A percentile compares a stretch with the other conserved stretches of the same genome.
phyloP scores from a whole-genome alignment of 371 early-diverging fungal genomes.

The Batrachochytrium dendrobatidis region DNA sequence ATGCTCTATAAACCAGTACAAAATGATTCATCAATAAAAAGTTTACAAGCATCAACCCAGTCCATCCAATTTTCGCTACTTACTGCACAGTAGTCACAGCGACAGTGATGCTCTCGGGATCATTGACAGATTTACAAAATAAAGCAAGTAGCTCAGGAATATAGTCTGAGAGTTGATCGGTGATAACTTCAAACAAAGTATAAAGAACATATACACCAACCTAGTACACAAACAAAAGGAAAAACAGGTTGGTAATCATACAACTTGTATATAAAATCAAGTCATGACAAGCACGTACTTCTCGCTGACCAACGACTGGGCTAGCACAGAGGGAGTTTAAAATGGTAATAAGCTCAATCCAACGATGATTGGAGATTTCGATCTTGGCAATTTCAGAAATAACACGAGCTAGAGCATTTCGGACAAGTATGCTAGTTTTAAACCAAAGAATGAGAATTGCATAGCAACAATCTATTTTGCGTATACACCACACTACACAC shows the following conservation, averaged over 20 bases:
- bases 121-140: constrained; percentile 64
- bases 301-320: constrained; percentile 64
- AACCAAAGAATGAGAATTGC: not conserved
- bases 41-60: not conserved
- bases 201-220: constrained; percentile 76
- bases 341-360: constrained; percentile 72
- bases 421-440: constrained; percentile 53
- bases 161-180: constrained; percentile 62
- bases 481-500: constrained; percentile 33
- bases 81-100: constrained; percentile 60
- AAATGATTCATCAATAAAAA: not conserved
- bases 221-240: no score
- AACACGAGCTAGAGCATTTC: constrained; percentile 74
- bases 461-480: no score
- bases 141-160: constrained; percentile 59
- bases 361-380: constrained; percentile 67
- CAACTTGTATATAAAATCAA: not conserved
- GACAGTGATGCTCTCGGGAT: constrained; percentile 75
- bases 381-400: constrained; percentile 79
- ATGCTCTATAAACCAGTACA: constrained; percentile 36
- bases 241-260: not conserved
- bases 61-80: not conserved
- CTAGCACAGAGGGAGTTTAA: constrained; percentile 70
- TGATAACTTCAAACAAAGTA: constrained; percentile 74
- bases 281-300: constrained; percentile 34